Evolutionary conservation across 371 early-diverging fungal genomes (phyloP).

Genomic region (Mucor plumbeus): DNA sequence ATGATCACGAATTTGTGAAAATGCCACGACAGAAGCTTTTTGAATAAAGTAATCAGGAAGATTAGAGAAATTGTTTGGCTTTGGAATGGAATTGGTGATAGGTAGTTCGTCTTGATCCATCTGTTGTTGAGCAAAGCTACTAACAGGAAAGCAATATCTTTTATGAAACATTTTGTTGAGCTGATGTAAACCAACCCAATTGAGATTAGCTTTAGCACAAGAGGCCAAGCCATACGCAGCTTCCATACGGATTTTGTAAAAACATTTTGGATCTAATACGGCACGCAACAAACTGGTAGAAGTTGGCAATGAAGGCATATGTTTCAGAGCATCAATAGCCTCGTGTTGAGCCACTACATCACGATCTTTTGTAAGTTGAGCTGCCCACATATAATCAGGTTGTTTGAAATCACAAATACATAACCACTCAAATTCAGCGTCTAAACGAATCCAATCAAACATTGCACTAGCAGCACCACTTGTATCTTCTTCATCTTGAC

Average conservation of each 20-base stretch:
- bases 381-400: conserved; percentile 96
- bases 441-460: conserved; percentile 97
- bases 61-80: conserved; percentile 85
- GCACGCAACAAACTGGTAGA: conserved; percentile 79
- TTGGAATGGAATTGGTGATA: conserved; percentile 69
- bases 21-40: conserved; percentile 79
- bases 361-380: conserved; percentile 91
- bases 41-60: conserved; percentile 89
- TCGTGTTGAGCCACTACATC: conserved; percentile 97
- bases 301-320: conserved; percentile 70
- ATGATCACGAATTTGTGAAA: conserved; percentile 72
- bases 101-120: conserved; percentile 46
- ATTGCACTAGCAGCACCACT: conserved; percentile 74
- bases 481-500: conserved; percentile 77
- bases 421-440: conserved; percentile 96
- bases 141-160: conserved; percentile 69
- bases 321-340: conserved; percentile 72
- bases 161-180: conserved; percentile 78
- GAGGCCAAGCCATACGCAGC: conserved; percentile 88
- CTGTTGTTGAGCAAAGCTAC: conserved; percentile 20
- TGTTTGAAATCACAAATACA: conserved; percentile 90
- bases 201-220: conserved; percentile 60
- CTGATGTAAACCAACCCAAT: conserved; percentile 78
- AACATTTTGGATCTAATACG: conserved; percentile 83
- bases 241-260: conserved; percentile 93